Conservation (phyloP, 331 rosid genomes). For the Malus hybrid region DNA sequence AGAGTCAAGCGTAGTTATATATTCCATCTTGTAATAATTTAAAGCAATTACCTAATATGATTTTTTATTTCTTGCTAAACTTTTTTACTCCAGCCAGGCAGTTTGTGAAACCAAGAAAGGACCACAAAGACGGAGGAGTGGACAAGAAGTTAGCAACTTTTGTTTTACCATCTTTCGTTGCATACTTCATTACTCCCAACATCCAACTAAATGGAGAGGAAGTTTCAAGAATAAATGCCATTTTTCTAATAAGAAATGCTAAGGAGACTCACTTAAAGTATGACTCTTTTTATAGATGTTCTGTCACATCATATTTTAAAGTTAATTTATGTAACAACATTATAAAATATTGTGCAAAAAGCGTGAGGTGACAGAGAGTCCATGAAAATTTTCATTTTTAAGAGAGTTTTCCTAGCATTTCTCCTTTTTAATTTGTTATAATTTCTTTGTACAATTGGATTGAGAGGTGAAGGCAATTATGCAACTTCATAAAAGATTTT, state of each 20-base stretch:
- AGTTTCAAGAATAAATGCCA: background rate
- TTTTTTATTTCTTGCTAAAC: background rate
- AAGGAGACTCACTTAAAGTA: too few relatives aligned
- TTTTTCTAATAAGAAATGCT: background rate
- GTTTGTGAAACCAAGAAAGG: background rate
- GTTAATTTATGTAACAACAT: too few relatives aligned
- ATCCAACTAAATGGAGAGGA: background rate
- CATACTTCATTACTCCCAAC: too few relatives aligned
- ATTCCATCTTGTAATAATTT: background rate
- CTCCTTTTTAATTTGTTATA: background rate
- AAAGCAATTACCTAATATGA: background rate
- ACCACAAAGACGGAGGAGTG: background rate
- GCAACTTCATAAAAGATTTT: background rate
- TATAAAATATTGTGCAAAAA: too few relatives aligned
- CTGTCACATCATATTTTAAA: too few relatives aligned
- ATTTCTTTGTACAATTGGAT: background rate
- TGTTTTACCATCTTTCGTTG: too few relatives aligned
- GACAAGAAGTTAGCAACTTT: background rate
- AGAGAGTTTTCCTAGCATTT: too few relatives aligned
- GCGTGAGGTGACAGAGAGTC: too few relatives aligned
- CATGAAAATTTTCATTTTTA: too few relatives aligned
- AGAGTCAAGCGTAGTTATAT: too few relatives aligned
- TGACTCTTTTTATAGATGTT: accelerated
- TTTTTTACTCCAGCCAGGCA: background rate
- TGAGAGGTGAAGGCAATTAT: background rate